A percentile compares a stretch with the other conserved stretches of the same genome.
These are phyloP conservation scores for Thraustochytrium striatum DNA, from an alignment of 352 stramenopile genomes.

Conservation along the genomic window DNA sequence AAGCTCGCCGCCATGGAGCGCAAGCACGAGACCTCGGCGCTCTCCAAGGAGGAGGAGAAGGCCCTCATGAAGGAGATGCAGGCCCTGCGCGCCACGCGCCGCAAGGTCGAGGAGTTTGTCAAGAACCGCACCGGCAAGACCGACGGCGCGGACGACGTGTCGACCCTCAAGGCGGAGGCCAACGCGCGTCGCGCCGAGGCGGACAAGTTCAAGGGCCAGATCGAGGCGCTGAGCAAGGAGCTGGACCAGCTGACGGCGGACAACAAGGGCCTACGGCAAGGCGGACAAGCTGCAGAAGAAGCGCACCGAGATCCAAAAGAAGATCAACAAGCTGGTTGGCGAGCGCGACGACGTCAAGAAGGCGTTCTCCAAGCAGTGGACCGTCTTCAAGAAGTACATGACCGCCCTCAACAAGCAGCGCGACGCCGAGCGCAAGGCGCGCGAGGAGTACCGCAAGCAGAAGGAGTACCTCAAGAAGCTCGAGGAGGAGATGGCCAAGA, in stretches of 20 bases:
- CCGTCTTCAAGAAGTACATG: constrained; percentile 21
- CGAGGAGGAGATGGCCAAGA: constrained; percentile 41
- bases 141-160: constrained; percentile 11
- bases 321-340: constrained; percentile 14
- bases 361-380: constrained; percentile 23
- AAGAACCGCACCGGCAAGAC: neutral
- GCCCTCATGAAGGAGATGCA: constrained; percentile 34
- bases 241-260: constrained; percentile 9
- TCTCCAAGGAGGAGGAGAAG: constrained; percentile 6
- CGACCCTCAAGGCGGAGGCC: neutral
- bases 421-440: constrained; percentile 30
- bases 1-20: constrained; percentile 28
- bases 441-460: constrained; percentile 28
- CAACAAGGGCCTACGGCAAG: constrained; percentile 17
- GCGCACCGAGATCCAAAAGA: constrained; percentile 16
- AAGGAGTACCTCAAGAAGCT: neutral
- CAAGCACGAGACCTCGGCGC: constrained; percentile 25
- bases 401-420: constrained; percentile 16
- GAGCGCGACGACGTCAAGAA: constrained; percentile 32
- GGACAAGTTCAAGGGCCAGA: constrained; percentile 4
- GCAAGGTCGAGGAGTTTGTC: constrained; percentile 39
- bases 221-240: constrained; percentile 20
- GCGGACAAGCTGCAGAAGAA: constrained; percentile 41
- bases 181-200: constrained; percentile 7
- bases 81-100: neutral